Evolutionary conservation across 1,139 yeast genomes (phyloP), one percentile per base, ranked within the genome.

Genomic region (Kodamaea ohmeri): DNA sequence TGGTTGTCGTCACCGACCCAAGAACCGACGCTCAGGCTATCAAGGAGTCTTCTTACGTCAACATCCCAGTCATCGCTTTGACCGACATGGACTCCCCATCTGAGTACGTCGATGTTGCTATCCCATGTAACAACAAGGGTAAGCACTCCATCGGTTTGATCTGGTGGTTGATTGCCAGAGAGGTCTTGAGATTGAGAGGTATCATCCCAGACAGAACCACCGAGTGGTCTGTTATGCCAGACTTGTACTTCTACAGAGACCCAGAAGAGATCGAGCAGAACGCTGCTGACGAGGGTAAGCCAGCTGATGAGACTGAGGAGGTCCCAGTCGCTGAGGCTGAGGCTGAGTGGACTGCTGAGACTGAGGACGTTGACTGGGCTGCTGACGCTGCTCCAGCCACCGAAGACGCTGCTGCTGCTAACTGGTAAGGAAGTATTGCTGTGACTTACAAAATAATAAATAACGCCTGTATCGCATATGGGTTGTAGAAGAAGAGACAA

Each of bases 91-190:
- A 92, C 79, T 90, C 97, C 59, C 98, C 98, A 73, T 80, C 96
- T 62, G 97, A 92, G 76, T 92, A 76, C 77, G 97, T 92, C 60
- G 99, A 92, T 73, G 96, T 94, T 73, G 97, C 98, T 71, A 92
- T 92, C 73, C 99, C 99, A 78, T 87, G 97, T 79, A 92, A 92
- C 90, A 92, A 92, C 96, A 92, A 94, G 83, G 96, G 97, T 80
- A 89, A 92, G 80, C 97, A 92, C 89, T 89, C 98, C 58, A 88
- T 92, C 60, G 99, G 99, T 84, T 86, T 92, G 71, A 81, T 92
- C 83, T 92, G 98, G 98, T 92, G 96, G 96, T 80, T 92, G 76
- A 73, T 92, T 64, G 95, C 98, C 65, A 89, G 99, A 80, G 99
- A 92, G 80, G 97, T 92, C 64, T 84, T 92, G 71, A 88, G 99